phyloP scores from a whole-genome alignment of 768 basidiomycete species.

The Tephrocybe rancida region DNA sequence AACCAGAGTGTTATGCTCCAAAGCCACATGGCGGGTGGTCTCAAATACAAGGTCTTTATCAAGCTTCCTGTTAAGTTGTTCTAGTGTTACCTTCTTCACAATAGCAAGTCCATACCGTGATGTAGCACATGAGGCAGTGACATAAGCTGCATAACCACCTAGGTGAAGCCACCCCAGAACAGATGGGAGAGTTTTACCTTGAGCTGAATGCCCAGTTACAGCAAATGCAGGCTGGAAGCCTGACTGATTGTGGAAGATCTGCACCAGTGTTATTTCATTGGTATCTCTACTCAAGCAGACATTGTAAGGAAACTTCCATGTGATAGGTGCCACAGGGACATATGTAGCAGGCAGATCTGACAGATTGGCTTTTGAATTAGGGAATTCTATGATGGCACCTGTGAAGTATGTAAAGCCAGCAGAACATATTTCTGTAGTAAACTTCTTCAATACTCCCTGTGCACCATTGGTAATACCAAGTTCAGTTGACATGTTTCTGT shows the following conservation, averaged over 20 bases:
- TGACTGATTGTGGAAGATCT: conserved; percentile 17
- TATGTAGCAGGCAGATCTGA: conserved; percentile 13
- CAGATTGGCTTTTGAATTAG: conserved; percentile 16
- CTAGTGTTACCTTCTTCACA: conserved; percentile 16
- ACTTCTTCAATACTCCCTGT: conserved; percentile 22
- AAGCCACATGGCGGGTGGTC: neutral
- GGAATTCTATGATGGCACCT: conserved; percentile 10
- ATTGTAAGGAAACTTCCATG: conserved; percentile 5
- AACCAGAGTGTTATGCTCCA: conserved; percentile 1
- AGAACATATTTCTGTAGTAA: conserved; percentile 18
- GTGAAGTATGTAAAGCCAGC: conserved; percentile 4
- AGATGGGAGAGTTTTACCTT: conserved; percentile 27
- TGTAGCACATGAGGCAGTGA: conserved; percentile 28
- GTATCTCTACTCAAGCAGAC: neutral
- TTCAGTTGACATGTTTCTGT: conserved; percentile 28
- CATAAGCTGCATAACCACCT: conserved; percentile 29
- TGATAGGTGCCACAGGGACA: conserved; percentile 19
- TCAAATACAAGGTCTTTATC: neutral
- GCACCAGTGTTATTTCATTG: neutral
- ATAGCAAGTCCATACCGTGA: conserved; percentile 22
- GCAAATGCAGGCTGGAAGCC: conserved; percentile 30
- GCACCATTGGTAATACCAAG: conserved; percentile 31
- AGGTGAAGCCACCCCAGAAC: conserved; percentile 22
- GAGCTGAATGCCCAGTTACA: conserved; percentile 30
- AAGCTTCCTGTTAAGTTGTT: conserved; percentile 21